These are phyloP conservation scores for Gracilaria gracilis DNA, from an alignment of 23 red algal genomes.

Conservation along the genomic window DNA sequence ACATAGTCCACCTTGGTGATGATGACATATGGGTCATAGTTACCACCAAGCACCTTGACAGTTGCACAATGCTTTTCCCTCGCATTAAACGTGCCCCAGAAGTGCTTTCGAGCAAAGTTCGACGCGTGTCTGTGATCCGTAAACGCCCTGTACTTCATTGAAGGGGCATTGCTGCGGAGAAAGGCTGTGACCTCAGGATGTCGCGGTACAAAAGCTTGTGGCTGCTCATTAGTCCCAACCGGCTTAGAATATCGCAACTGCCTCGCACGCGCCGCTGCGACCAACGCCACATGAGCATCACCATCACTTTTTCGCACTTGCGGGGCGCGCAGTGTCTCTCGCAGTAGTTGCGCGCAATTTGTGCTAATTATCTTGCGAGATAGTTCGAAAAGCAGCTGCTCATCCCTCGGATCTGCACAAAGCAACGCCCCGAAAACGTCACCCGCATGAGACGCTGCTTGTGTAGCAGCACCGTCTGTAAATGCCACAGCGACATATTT, in stretches of 20 bases:
- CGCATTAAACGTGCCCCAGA: neutral
- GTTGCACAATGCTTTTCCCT: neutral
- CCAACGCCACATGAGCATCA: neutral
- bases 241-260: neutral
- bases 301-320: neutral
- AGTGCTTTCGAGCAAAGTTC: neutral
- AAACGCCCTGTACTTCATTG: constrained; percentile 3
- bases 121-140: neutral
- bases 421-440: neutral
- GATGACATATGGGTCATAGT: neutral
- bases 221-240: neutral
- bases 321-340: neutral
- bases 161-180: neutral
- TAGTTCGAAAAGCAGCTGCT: neutral
- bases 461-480: neutral
- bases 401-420: neutral
- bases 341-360: neutral
- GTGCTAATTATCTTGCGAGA: neutral
- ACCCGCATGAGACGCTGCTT: neutral
- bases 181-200: neutral
- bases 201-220: neutral
- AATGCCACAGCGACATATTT: neutral
- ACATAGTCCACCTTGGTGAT: neutral
- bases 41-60: neutral
- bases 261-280: neutral